phyloP scores from a whole-genome alignment of 1,139 yeast species.

The Arxiozyma bovina region DNA sequence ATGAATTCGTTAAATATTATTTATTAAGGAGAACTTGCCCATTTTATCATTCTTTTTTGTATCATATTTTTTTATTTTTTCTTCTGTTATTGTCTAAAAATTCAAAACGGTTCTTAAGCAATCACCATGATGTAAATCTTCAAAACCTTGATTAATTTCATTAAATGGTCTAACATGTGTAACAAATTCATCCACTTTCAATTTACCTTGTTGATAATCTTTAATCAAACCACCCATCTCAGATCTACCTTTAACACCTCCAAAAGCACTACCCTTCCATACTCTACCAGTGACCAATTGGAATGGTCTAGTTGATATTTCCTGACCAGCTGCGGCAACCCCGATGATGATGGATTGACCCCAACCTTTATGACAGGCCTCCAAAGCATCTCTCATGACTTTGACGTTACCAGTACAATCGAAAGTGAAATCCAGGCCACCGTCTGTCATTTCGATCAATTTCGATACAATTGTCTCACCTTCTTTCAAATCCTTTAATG shows the following conservation, averaged over 20 bases:
- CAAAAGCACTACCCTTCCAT: constrained; percentile 98
- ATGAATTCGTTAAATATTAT: too few relatives aligned
- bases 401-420: constrained; percentile 96
- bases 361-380: constrained; percentile 99
- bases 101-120: constrained; percentile 84
- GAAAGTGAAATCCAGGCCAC: constrained; percentile 91
- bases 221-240: constrained; percentile 89
- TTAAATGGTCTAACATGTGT: constrained; percentile 78
- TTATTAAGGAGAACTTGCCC: background rate
- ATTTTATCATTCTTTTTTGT: too few relatives aligned
- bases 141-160: constrained; percentile 80
- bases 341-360: constrained; percentile 92
- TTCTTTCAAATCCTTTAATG: constrained; percentile 54
- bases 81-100: constrained; percentile 1
- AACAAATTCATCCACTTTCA: constrained; percentile 90
- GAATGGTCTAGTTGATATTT: constrained; percentile 94
- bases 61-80: too few relatives aligned
- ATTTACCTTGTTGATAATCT: constrained; percentile 70
- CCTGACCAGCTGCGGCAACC: constrained; percentile 97
- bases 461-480: constrained; percentile 75
- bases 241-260: constrained; percentile 96
- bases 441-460: constrained; percentile 84
- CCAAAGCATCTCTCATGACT: constrained; percentile 93
- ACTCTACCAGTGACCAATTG: constrained; percentile 97
- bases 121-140: constrained; percentile 88